Evolutionary conservation across 1,284 basidiomycete genomes (phyloP), one percentile per base, ranked within the genome.

Genomic region (Leccinum ponderosum): DNA sequence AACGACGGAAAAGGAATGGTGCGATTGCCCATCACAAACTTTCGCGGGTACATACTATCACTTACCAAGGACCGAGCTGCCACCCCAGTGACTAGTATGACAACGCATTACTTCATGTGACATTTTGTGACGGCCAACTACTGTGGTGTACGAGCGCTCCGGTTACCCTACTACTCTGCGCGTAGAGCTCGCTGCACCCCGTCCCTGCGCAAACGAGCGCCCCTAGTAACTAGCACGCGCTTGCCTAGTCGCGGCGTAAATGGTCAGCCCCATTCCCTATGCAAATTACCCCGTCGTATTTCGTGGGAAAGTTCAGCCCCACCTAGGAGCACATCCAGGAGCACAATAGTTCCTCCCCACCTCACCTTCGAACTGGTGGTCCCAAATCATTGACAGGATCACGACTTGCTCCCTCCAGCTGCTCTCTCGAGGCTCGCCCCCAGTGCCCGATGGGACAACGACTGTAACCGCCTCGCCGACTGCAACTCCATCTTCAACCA

Each of bases 251-350:
- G 31, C 31, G 31, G 31, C 31, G 31, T 31, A 31, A 31, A 31
- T 31, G 31, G 31, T 31, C 31, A 31, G 31, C 31, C 31, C 31
- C 31, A 31, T 31, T 31, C 31, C 31, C 31, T 31, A 31, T 9
- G 31, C 31, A 31, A 31, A 31, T 31, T 31, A 31, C 31, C 31
- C 31, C 31, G 31, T 31, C 31, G 31, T 31, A 31, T 31, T 31
- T 31, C 31, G 31, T 31, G 31, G 31, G 31, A 31, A 31, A 31
- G 9, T 31, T 77, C 1, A 73, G 77, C 1, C 81, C 82, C 0
- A 89, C 86, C 0, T 80, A 82, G 60, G 86, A 81, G 42, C 89
- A 91, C 72, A 77, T 89, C 25, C 68, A 74, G 11, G 86, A 89
- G 66, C 73, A 87, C 66, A 90, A 90, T 63, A 61, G 53, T 66